These are phyloP conservation scores for Bipolaris bicolor DNA, from an alignment of 2,329 filamentous ascomycete genomes.

Conservation along the genomic window DNA sequence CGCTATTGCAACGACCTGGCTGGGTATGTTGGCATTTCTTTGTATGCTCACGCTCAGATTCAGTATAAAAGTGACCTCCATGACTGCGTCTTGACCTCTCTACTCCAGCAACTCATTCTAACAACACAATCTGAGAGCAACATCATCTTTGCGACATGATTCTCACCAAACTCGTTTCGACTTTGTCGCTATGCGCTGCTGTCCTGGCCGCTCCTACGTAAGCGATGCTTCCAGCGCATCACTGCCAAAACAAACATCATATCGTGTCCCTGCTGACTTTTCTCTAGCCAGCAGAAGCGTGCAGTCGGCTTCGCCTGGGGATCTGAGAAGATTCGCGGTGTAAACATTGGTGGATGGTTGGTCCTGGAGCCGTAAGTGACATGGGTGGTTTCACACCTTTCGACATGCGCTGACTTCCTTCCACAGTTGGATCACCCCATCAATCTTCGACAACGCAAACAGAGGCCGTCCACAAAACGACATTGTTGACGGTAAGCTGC, in stretches of 20 bases:
- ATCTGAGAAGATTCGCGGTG: slow-evolving; percentile 56
- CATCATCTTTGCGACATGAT: slow-evolving; percentile 32
- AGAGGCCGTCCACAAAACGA: slow-evolving; percentile 32
- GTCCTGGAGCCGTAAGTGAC: slow-evolving; percentile 53
- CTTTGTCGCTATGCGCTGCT: slow-evolving; percentile 30
- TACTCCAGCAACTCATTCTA: slow-evolving; percentile 1
- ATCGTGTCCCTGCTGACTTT: slow-evolving; percentile 18
- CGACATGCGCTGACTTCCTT: not conserved
- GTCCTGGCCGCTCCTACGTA: slow-evolving; percentile 41
- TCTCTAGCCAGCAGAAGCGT: slow-evolving; percentile 39
- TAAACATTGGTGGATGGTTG: slow-evolving; percentile 60
- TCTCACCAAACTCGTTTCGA: slow-evolving; percentile 28
- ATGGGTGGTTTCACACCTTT: not conserved
- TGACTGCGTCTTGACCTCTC: slow-evolving; percentile 13
- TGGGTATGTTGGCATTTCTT: slow-evolving; percentile 11
- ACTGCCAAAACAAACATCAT: not conserved
- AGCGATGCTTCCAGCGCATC: slow-evolving; percentile 22
- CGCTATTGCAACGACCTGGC: slow-evolving; percentile 3
- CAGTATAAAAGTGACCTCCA: slow-evolving; percentile 14
- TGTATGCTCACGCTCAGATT: slow-evolving; percentile 11
- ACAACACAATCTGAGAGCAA: slow-evolving; percentile 14
- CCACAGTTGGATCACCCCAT: slow-evolving; percentile 62
- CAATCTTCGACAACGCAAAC: slow-evolving; percentile 54
- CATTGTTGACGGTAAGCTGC: slow-evolving; percentile 50
- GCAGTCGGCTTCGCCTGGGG: slow-evolving; percentile 56